Evolutionary conservation across 192 early-diverging fungal species (phyloP), one percentile per base, ranked within the genome.

Genomic region (Phlyctochytrium planicorne): DNA sequence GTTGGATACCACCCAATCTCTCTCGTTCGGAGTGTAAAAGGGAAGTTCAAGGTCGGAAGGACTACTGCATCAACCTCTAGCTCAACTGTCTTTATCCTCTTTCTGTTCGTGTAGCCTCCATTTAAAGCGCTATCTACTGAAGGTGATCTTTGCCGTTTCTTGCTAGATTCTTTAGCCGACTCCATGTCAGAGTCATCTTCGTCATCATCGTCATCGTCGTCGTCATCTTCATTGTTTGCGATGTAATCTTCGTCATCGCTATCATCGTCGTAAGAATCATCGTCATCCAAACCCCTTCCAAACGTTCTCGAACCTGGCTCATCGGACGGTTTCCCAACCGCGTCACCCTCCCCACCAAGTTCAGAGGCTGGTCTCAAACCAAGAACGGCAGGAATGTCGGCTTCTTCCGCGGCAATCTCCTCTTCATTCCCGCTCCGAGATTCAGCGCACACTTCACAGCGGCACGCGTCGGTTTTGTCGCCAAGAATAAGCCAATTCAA

Each of bases 211-310:
- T 25, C 55, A 57, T 12, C 10, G 27, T 29, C 20, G 20, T 25
- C 27, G 10, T 57, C 4, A 4, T 6, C 55, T 10, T 57, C 55
- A 10, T 57, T 57, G 6, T 57, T 25, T 10, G 55, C 6, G 6
- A 29, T 4, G 6, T 29, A 10, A 57, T 57, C 55, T 6, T 25
- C 55, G 55, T 57, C 55, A 20, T 57, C 55, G 10, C 6, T 27
- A 29, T 57, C 10, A 6, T 10, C 10, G 25, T 57, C 55, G 27
- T 57, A 12, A 57, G 10, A 12, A 57, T 20, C 12, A 29, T 57
- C 55, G 16, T 57, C 55, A 57, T 20, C 40, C 40, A 50, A 14
- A 10, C 40, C 40, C n/a, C 40, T n/a, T 50, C n/a, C 40, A n/a
- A 50, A n/a, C n/a, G n/a, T n/a, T n/a, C n/a, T n/a, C n/a, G 20